These are phyloP conservation scores for Craspedostauros australis DNA, from an alignment of 108 stramenopile species.

Conservation along the genomic window DNA sequence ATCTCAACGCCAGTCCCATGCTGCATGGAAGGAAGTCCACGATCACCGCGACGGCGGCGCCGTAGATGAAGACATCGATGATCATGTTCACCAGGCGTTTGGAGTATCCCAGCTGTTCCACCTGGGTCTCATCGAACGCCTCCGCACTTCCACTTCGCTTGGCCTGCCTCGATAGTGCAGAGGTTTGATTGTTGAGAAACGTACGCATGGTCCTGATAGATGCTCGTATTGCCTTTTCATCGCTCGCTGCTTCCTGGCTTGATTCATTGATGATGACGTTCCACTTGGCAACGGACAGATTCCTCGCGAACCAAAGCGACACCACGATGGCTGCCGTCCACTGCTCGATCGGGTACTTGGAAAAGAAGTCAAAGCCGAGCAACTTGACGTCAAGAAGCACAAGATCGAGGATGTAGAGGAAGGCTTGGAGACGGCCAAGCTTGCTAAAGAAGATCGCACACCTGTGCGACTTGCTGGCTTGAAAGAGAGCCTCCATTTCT, in stretches of 20 bases:
- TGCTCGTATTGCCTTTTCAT: too few relatives aligned
- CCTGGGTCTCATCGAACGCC: slow-evolving; percentile 1
- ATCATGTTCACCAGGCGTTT: slow-evolving; percentile 6
- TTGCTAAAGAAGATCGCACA: not conserved
- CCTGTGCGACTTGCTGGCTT: slow-evolving; percentile 1
- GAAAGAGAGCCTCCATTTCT: not conserved
- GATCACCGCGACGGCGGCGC: not conserved
- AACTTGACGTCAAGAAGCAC: slow-evolving; percentile 3
- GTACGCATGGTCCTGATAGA: not conserved
- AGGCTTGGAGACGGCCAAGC: not conserved
- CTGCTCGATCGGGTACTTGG: not conserved
- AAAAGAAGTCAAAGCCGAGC: slow-evolving; percentile 5
- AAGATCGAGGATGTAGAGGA: slow-evolving; percentile 3
- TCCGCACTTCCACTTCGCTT: not conserved
- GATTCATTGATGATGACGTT: not conserved
- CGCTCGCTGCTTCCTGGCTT: too few relatives aligned
- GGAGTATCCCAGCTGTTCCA: not conserved
- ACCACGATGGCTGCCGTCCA: slow-evolving; percentile 1
- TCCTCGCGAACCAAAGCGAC: slow-evolving; percentile 6
- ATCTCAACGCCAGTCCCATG: slow-evolving; percentile 20
- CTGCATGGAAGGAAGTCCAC: slow-evolving; percentile 7
- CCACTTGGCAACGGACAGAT: slow-evolving; percentile 1
- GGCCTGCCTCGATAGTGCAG: not conserved
- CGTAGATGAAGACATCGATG: slow-evolving; percentile 15
- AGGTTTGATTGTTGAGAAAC: not conserved